These are phyloP conservation scores for Ogataea pignaliae DNA, from an alignment of 805 yeast genomes.

Conservation along the genomic window DNA sequence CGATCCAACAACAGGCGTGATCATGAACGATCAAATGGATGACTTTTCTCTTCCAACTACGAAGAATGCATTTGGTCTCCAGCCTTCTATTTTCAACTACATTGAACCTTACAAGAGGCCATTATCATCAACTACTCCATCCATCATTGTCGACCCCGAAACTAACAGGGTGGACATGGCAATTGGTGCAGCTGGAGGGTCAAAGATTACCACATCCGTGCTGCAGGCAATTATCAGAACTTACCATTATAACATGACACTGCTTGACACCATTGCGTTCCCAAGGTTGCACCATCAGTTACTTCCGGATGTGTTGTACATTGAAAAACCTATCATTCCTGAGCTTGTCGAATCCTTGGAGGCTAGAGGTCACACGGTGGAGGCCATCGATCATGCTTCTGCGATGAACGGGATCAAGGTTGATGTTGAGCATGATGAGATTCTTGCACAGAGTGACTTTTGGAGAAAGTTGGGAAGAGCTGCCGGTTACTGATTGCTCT, in stretches of 20 bases:
- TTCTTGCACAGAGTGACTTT: slow-evolving; percentile 81
- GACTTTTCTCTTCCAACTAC: slow-evolving; percentile 76
- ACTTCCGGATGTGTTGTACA: slow-evolving; percentile 61
- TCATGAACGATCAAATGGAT: slow-evolving; percentile 90
- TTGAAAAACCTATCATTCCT: slow-evolving; percentile 50
- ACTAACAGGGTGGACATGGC: slow-evolving; percentile 53
- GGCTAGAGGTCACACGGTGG: slow-evolving; percentile 46
- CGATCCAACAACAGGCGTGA: slow-evolving; percentile 77
- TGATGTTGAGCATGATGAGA: slow-evolving; percentile 31
- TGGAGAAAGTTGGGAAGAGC: slow-evolving; percentile 86
- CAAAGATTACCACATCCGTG: slow-evolving; percentile 77
- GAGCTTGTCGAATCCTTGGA: slow-evolving; percentile 35
- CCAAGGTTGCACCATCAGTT: slow-evolving; percentile 91
- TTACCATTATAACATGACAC: slow-evolving; percentile 51
- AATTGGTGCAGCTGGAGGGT: slow-evolving; percentile 94
- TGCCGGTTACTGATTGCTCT: slow-evolving; percentile 46
- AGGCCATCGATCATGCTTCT: slow-evolving; percentile 41
- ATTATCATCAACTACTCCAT: slow-evolving; percentile 76
- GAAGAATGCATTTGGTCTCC: slow-evolving; percentile 72
- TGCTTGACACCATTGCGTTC: slow-evolving; percentile 66
- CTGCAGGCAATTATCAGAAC: slow-evolving; percentile 73
- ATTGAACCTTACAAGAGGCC: slow-evolving; percentile 78
- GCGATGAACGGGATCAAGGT: slow-evolving; percentile 51
- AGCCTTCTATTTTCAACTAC: slow-evolving; percentile 78
- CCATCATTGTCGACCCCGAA: slow-evolving; percentile 47